Percentiles rank a stretch among this genome's conserved stretches.
Evolutionary conservation across 441 rosid genomes (phyloP).

Genomic region (Cnidoscolus chayamansa): DNA sequence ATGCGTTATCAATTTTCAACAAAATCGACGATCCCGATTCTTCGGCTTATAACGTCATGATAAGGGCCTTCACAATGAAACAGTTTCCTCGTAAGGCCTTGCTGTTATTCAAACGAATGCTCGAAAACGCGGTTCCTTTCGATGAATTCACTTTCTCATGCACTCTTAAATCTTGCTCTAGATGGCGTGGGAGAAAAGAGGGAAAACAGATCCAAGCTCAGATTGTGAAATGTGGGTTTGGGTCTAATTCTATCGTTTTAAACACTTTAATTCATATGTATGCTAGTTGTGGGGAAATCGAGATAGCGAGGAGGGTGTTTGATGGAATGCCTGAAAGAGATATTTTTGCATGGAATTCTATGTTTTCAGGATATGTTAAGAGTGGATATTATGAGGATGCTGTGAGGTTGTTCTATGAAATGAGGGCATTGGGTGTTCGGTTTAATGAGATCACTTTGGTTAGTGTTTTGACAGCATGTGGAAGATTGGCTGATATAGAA

Average conservation of each 20-base stretch:
- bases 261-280: constrained; percentile 17
- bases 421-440: constrained; percentile 8
- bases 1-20: constrained; percentile 32
- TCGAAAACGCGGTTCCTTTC: constrained; percentile 12
- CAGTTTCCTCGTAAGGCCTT: constrained; percentile 29
- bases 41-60: constrained; percentile 35
- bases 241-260: not conserved
- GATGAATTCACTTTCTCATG: constrained; percentile 13
- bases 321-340: constrained; percentile 29
- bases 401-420: constrained; percentile 7
- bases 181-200: constrained; percentile 7
- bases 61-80: constrained; percentile 34
- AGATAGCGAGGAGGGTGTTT: constrained; percentile 21
- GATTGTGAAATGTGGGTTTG: constrained; percentile 16
- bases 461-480: constrained; percentile 17
- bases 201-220: constrained; percentile 18
- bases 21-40: constrained; percentile 26
- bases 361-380: constrained; percentile 34
- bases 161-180: constrained; percentile 12
- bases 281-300: constrained; percentile 15
- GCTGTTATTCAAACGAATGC: constrained; percentile 28
- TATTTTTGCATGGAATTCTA: constrained; percentile 33
- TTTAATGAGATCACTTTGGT: constrained; percentile 13
- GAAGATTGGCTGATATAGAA: constrained; percentile 16
- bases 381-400: constrained; percentile 17